Percentiles rank a stretch among this genome's conserved stretches.
These are phyloP conservation scores for Plasmodium gallinaceum DNA, from an alignment of 169 alveolate species.

Conservation along the genomic window DNA sequence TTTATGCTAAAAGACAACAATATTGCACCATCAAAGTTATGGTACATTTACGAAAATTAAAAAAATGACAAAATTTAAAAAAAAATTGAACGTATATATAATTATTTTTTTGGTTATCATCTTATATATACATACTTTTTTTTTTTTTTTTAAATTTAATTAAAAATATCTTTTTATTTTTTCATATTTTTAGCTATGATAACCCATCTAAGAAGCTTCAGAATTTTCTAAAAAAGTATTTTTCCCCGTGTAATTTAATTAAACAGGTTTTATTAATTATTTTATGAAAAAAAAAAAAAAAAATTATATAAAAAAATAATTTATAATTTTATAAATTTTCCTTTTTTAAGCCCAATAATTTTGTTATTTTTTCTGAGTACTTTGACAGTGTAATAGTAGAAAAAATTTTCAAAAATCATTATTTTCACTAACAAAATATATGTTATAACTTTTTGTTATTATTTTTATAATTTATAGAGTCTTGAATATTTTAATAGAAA, in stretches of 20 bases:
- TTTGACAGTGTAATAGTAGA: conserved; percentile 8
- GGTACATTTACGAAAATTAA: background rate
- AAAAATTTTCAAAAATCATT: background rate
- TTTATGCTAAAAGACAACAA: conserved; percentile 51
- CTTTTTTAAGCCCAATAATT: conserved; percentile 54
- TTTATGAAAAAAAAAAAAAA: background rate
- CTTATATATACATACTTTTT: too few relatives aligned
- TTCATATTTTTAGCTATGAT: conserved; percentile 26
- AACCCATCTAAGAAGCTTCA: conserved; percentile 49
- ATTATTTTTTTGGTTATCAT: too few relatives aligned
- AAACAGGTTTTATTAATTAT: conserved; percentile 23
- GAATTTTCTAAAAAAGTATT: conserved; percentile 37
- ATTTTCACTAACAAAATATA: background rate
- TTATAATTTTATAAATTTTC: background rate
- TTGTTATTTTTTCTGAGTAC: conserved; percentile 35
- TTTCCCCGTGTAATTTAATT: conserved; percentile 39
- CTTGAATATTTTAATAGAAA: too few relatives aligned
- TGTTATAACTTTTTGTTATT: too few relatives aligned
- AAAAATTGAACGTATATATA: background rate
- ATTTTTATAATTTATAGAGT: too few relatives aligned
- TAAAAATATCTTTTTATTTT: too few relatives aligned
- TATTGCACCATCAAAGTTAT: conserved; percentile 15
- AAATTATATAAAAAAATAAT: background rate
- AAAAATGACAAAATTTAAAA: background rate
- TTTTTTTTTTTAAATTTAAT: too few relatives aligned